phyloP scores from a whole-genome alignment of 176 grass and related monocot genomes.

The Zoysia japonica region DNA sequence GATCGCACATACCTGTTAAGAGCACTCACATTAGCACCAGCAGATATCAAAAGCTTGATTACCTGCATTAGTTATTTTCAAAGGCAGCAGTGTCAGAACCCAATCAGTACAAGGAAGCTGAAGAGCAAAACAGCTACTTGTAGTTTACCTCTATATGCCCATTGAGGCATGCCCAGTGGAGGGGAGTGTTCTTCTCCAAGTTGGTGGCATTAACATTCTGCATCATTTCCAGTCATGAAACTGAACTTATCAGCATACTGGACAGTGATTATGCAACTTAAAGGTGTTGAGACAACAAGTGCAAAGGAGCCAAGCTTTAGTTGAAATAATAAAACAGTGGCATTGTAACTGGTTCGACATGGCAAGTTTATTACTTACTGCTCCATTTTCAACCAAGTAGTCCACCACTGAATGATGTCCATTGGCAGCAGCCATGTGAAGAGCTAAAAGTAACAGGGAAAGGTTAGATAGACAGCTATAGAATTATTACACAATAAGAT shows the following conservation, averaged over 20 bases:
- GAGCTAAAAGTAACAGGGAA: slow-evolving; percentile 53
- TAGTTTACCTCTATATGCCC: too few relatives aligned
- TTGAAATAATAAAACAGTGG: neutral
- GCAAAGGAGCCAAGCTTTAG: neutral
- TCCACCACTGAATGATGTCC: slow-evolving; percentile 83
- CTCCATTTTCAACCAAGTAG: slow-evolving; percentile 90
- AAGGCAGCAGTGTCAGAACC: neutral
- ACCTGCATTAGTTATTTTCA: slow-evolving; percentile 50
- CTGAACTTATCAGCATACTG: neutral
- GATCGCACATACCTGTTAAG: slow-evolving; percentile 73
- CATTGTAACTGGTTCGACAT: neutral
- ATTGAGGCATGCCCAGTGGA: neutral
- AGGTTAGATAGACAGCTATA: slow-evolving; percentile 13
- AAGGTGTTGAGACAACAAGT: neutral
- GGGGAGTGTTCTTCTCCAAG: slow-evolving; percentile 85
- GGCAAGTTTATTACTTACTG: slow-evolving; percentile 46
- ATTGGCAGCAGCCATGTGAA: slow-evolving; percentile 97
- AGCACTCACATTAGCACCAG: slow-evolving; percentile 69
- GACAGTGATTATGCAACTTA: neutral
- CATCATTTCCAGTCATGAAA: slow-evolving; percentile 11
- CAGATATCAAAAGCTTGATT: slow-evolving; percentile 75
- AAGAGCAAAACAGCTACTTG: too few relatives aligned
- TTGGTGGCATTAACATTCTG: slow-evolving; percentile 89
- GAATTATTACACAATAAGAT: neutral
- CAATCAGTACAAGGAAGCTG: neutral